phyloP scores from a whole-genome alignment of 495 filamentous ascomycete species.

The Hyaloscypha hepaticicola region DNA sequence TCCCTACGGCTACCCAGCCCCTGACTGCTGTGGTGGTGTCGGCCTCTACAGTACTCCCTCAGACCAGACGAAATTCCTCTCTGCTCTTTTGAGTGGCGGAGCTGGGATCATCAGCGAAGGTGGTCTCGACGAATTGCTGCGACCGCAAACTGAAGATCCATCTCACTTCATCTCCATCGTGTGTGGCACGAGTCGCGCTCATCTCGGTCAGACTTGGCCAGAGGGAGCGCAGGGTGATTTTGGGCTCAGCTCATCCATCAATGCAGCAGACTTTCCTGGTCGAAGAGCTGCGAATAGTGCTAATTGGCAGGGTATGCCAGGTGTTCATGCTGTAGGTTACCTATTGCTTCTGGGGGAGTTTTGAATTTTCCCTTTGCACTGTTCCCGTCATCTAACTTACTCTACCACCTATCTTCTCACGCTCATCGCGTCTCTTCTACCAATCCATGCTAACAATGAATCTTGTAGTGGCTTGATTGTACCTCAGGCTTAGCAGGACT shows the following conservation, averaged over 20 bases:
- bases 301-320: constrained; percentile 17
- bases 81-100: constrained; percentile 5
- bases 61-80: constrained; percentile 24
- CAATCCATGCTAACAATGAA: too few species aligned
- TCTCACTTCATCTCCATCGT: constrained; percentile 9
- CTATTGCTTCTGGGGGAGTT: neutral
- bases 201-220: constrained; percentile 12
- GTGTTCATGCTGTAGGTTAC: constrained; percentile 18
- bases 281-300: constrained; percentile 8
- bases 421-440: too few species aligned
- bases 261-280: constrained; percentile 2
- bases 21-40: constrained; percentile 20
- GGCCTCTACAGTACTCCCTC: constrained; percentile 22
- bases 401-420: too few species aligned
- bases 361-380: neutral
- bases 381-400: too few species aligned
- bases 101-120: constrained; percentile 7
- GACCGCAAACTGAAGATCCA: constrained; percentile 6
- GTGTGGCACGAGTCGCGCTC: constrained; percentile 5
- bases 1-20: constrained; percentile 9
- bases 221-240: neutral
- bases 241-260: constrained; percentile 11
- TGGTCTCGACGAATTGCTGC: constrained; percentile 18
- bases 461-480: constrained; percentile 1
- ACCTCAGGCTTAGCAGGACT: neutral